These are phyloP conservation scores for Mycena kentingensis DNA, from an alignment of 768 basidiomycete species.

Conservation along the genomic window DNA sequence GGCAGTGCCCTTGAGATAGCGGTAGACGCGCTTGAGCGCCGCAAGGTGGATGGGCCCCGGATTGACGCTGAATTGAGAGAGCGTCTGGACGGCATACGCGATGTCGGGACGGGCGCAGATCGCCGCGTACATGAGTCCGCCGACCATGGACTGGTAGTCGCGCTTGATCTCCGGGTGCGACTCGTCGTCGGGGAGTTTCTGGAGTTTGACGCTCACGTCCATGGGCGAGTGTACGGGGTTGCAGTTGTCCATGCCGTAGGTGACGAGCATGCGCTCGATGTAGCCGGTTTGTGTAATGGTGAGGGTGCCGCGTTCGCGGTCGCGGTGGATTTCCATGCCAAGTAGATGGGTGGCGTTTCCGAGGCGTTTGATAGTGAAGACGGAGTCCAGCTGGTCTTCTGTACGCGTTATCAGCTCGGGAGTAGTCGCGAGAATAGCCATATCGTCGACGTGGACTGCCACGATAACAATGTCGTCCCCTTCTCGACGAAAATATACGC, in stretches of 20 bases:
- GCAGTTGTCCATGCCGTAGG: slow-evolving; percentile 16
- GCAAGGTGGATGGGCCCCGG: slow-evolving; percentile 19
- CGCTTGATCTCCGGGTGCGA: not conserved
- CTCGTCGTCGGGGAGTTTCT: not conserved
- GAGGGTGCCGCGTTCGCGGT: slow-evolving; percentile 19
- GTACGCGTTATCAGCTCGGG: not conserved
- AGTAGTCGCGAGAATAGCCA: slow-evolving; percentile 27
- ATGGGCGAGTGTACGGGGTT: slow-evolving; percentile 24
- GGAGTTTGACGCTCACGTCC: slow-evolving; percentile 4
- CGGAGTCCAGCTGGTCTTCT: slow-evolving; percentile 1
- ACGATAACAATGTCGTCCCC: not conserved
- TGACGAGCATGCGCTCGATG: slow-evolving; percentile 19
- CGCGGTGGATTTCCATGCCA: slow-evolving; percentile 24
- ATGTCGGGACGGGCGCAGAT: slow-evolving; percentile 17
- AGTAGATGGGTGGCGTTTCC: slow-evolving; percentile 26
- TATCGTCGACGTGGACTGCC: not conserved
- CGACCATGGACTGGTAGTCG: slow-evolving; percentile 6
- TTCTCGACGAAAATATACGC: slow-evolving; percentile 15
- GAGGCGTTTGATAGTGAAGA: slow-evolving; percentile 2
- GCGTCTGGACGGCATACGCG: slow-evolving; percentile 12
- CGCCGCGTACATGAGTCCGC: slow-evolving; percentile 19
- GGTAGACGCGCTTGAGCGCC: slow-evolving; percentile 17
- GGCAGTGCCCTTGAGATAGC: slow-evolving; percentile 21
- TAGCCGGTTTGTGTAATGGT: slow-evolving; percentile 27
- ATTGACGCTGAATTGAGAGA: slow-evolving; percentile 18